Conservation (phyloP, 2,329 filamentous ascomycete genomes). For the Ophiobolus disseminans region DNA sequence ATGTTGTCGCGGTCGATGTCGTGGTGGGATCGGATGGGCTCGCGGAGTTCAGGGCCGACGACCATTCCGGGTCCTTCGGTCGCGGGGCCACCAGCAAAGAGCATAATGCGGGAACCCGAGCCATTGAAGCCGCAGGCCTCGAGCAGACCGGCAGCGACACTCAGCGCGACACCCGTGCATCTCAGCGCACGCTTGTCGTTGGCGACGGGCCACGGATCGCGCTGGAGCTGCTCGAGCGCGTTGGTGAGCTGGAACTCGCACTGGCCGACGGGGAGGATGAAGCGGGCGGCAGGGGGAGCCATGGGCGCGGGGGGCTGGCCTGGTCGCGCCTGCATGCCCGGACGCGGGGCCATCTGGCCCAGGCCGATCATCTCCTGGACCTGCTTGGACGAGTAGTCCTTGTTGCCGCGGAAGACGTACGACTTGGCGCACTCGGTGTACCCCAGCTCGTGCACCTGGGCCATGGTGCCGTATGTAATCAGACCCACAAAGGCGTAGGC, state of each 20-base stretch:
- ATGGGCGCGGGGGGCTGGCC: conserved; percentile 73
- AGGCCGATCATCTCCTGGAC: conserved; percentile 99
- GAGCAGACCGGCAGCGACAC: conserved; percentile 88
- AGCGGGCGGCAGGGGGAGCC: conserved; percentile 83
- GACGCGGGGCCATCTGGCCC: conserved; percentile 73
- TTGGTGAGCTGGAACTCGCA: conserved; percentile 98
- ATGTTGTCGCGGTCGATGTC: conserved; percentile 99
- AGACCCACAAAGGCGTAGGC: conserved; percentile 82
- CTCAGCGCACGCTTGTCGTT: conserved; percentile 89
- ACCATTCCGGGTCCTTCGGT: conserved; percentile 98
- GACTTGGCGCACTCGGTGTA: conserved; percentile 98
- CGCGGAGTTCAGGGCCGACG: conserved; percentile 91
- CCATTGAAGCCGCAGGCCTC: conserved; percentile 92
- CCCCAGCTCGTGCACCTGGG: conserved; percentile 96
- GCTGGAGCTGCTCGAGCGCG: conserved; percentile 91
- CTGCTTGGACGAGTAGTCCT: conserved; percentile 97
- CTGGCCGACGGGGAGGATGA: conserved; percentile 91
- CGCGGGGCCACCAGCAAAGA: conserved; percentile 92
- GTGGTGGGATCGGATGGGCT: conserved; percentile 97
- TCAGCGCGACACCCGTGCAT: conserved; percentile 95
- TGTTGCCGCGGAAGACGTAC: conserved; percentile 96
- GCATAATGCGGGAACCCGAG: conserved; percentile 92
- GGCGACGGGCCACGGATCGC: conserved; percentile 95
- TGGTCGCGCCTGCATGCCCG: conserved; percentile 71
- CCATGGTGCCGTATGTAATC: conserved; percentile 93